phyloP scores from a whole-genome alignment of 2,329 filamentous ascomycete genomes.

The Trichoderma sp. region DNA sequence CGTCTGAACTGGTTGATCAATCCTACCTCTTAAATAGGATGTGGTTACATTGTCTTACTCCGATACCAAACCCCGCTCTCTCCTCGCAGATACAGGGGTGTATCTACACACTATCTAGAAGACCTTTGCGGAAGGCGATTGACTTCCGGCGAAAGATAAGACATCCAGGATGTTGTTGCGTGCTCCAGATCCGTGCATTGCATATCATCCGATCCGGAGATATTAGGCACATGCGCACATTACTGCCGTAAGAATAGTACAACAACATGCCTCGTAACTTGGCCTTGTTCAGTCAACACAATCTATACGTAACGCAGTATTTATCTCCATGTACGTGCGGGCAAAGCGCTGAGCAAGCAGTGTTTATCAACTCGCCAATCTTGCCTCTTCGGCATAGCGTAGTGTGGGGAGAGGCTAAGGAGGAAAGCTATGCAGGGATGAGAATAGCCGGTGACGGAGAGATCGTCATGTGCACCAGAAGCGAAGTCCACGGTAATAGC shows the following conservation, averaged over 20 bases:
- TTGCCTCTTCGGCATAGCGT: background rate
- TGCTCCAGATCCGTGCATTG: background rate
- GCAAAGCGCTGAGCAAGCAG: background rate
- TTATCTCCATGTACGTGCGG: too few species aligned
- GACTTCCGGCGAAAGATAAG: slow-evolving; percentile 11
- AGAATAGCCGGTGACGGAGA: slow-evolving; percentile 11
- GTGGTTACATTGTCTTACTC: slow-evolving; percentile 1
- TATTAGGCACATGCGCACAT: background rate
- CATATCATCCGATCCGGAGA: background rate
- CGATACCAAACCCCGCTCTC: slow-evolving; percentile 7
- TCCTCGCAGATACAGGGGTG: slow-evolving; percentile 4
- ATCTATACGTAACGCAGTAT: background rate
- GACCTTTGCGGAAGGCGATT: background rate
- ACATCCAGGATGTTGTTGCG: background rate
- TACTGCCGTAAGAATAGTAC: background rate
- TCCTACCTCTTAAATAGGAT: background rate
- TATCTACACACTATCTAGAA: background rate
- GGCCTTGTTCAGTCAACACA: background rate
- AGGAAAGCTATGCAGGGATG: background rate
- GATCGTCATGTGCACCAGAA: slow-evolving; percentile 14
- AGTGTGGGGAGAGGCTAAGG: slow-evolving; percentile 2
- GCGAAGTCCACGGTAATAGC: background rate
- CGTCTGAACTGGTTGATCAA: background rate
- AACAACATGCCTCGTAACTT: background rate
- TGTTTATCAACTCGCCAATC: background rate